phyloP scores from a whole-genome alignment of 2,329 filamentous ascomycete genomes.

The Sordariomycetes sp. region DNA sequence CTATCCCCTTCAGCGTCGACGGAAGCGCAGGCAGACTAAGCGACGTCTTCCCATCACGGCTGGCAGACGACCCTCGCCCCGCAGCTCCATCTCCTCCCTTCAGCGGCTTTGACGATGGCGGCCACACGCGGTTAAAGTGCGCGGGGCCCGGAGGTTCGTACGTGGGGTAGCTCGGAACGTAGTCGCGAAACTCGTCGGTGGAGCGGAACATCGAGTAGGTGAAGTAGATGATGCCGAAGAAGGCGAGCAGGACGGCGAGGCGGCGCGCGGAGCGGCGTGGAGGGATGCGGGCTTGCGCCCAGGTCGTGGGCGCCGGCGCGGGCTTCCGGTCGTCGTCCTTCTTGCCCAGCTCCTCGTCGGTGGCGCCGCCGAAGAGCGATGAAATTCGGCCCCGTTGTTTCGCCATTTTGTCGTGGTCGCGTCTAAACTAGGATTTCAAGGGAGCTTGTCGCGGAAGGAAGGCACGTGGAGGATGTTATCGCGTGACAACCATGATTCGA shows the following conservation, averaged over 20 bases:
- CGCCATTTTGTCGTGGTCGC: neutral
- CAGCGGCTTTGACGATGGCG: neutral
- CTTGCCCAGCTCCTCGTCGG: slow-evolving; percentile 43
- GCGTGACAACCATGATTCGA: neutral
- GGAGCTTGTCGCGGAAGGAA: neutral
- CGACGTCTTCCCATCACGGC: neutral
- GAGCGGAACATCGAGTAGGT: slow-evolving; percentile 45
- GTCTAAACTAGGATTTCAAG: neutral
- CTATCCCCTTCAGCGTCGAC: slow-evolving; percentile 45
- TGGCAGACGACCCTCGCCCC: neutral
- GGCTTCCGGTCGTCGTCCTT: slow-evolving; percentile 42
- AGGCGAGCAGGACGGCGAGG: slow-evolving; percentile 35
- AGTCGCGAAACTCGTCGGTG: slow-evolving; percentile 31
- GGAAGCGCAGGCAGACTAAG: slow-evolving; percentile 47
- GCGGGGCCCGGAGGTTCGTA: slow-evolving; percentile 1
- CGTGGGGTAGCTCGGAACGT: slow-evolving; percentile 13
- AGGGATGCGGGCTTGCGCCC: slow-evolving; percentile 16
- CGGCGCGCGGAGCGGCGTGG: slow-evolving; percentile 29
- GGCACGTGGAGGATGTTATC: neutral
- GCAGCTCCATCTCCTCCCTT: neutral
- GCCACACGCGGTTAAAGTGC: slow-evolving; percentile 6
- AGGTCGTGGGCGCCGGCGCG: slow-evolving; percentile 8
- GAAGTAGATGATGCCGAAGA: slow-evolving; percentile 26
- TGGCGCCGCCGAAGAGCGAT: slow-evolving; percentile 31
- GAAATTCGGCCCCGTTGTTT: slow-evolving; percentile 7